phyloP scores from a whole-genome alignment of 352 stramenopile species.

The Pythium biforme region DNA sequence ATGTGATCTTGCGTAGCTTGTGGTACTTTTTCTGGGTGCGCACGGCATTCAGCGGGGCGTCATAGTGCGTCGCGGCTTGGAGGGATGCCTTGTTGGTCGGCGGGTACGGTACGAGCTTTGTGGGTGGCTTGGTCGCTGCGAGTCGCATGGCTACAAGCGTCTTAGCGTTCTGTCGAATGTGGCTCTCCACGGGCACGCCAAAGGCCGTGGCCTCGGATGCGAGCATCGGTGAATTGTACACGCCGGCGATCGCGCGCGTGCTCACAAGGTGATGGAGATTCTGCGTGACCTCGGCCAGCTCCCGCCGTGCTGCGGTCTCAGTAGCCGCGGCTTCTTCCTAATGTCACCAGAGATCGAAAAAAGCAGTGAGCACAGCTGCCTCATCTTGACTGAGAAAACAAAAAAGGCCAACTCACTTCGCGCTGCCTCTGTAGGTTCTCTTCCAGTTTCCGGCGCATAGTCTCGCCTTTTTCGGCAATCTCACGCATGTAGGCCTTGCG shows the following conservation, averaged over 20 bases:
- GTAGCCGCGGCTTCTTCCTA: constrained; percentile 38
- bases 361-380: too few relatives aligned
- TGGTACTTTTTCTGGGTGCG: constrained; percentile 65
- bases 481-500: constrained; percentile 57
- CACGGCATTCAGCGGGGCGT: constrained; percentile 37
- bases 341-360: too few relatives aligned
- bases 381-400: not conserved
- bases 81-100: constrained; percentile 51
- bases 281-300: constrained; percentile 53
- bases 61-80: constrained; percentile 44
- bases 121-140: constrained; percentile 32
- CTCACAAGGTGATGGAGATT: constrained; percentile 68
- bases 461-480: constrained; percentile 47
- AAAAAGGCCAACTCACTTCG: constrained; percentile 22
- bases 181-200: constrained; percentile 54
- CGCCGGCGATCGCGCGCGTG: constrained; percentile 44
- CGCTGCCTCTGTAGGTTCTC: constrained; percentile 46
- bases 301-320: constrained; percentile 37
- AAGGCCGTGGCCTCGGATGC: constrained; percentile 43
- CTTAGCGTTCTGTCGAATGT: constrained; percentile 60
- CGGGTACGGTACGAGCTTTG: constrained; percentile 47
- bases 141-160: constrained; percentile 37
- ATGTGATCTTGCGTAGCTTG: constrained; percentile 45
- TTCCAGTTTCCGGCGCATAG: constrained; percentile 43
- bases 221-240: constrained; percentile 61